Percentiles rank a stretch among this genome's conserved stretches.
Evolutionary conservation across 164 flowering plant genomes (phyloP).

Genomic region (Echeveria elegans): DNA sequence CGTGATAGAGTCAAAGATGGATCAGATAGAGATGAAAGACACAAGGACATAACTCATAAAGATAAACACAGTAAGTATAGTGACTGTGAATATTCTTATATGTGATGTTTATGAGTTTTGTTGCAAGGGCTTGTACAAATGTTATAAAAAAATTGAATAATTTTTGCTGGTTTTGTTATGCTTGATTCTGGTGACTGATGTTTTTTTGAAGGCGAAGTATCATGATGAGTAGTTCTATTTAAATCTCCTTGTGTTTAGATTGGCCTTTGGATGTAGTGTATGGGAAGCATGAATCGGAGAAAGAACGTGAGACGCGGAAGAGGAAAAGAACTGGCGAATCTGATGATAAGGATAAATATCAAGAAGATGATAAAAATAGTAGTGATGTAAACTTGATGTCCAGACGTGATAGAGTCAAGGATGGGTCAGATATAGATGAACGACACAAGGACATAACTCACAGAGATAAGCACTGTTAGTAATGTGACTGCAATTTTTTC

Average conservation of each 20-base stretch:
- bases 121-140: neutral
- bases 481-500: too few relatives aligned
- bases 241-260: conserved; percentile 20
- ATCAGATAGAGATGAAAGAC: conserved; percentile 18
- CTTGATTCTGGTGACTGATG: too few relatives aligned
- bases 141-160: too few relatives aligned
- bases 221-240: too few relatives aligned
- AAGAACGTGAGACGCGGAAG: conserved; percentile 45
- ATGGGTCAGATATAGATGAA: conserved; percentile 23
- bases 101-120: neutral
- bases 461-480: conserved; percentile 1
- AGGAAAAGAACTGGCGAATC: conserved; percentile 33
- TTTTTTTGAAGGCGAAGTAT: neutral
- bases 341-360: too few relatives aligned
- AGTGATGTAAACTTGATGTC: conserved; percentile 30
- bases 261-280: conserved; percentile 26
- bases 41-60: conserved; percentile 15
- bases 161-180: too few relatives aligned
- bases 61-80: neutral
- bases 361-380: conserved; percentile 31
- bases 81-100: neutral
- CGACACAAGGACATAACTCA: conserved; percentile 16
- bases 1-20: conserved; percentile 31
- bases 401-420: conserved; percentile 30
- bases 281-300: conserved; percentile 42